Evolutionary conservation across 1,139 yeast genomes (phyloP), one percentile per base, ranked within the genome.

Genomic region (Ogataea hybrid): DNA sequence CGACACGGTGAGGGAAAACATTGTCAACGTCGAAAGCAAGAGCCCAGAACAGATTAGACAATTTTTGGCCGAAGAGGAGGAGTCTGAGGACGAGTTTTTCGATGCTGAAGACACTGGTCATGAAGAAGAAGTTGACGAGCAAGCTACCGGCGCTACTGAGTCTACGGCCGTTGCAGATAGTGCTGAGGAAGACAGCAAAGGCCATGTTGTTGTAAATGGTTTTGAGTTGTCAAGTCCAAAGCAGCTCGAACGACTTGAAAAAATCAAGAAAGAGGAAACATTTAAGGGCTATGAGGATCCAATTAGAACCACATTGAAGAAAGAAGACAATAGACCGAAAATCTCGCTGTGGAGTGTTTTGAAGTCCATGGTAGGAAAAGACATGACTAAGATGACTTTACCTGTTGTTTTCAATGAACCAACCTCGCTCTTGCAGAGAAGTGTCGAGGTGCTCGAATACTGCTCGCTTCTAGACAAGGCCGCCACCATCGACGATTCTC

Each of bases 401-500:
- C 98, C 98, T 0, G 98, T 92, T 8, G 79, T 96, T 1, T 92
- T 94, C 67, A 92, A 92, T 59, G 98, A 92, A 62, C 94, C 97
- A 51, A 87, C 97, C 0, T 88, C 96, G 6, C 71, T 92, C 59
- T 70, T 92, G 47, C 98, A 92, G 68, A 79, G 98, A 63, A 85
- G 90, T 33, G 90, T 95, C 0, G 98, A 92, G 64, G 98, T 92
- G 64, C 77, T 92, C 67, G 98, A 94, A 63, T 92, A 92, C 57
- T 77, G 84, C 5, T 75, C 77, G 42, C 68, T 94, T 36, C 71
- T 94, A 36, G 90, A 88, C 53, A 75, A 76, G 46, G 97, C 97
- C 1, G 82, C 87, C 1, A 58, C 73, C 0, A 71, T 73, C 52
- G 84, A 82, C 15, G 96, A 88, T 54, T 84, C 97, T 0, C 74